phyloP scores from a whole-genome alignment of 805 yeast species.

The Ogataea trehalophila region DNA sequence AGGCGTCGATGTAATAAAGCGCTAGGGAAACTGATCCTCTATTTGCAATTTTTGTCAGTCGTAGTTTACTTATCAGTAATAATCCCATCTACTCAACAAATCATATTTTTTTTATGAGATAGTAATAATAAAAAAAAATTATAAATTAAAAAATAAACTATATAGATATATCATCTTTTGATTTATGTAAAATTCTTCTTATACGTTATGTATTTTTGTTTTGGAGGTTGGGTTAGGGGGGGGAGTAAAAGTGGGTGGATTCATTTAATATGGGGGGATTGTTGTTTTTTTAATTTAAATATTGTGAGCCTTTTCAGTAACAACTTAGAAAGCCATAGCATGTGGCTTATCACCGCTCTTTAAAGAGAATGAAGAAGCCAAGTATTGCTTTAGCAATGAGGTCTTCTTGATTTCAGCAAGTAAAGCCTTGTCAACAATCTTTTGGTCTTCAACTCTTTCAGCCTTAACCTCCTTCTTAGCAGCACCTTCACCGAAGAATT shows the following conservation, averaged over 20 bases:
- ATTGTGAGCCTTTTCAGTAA: not conserved
- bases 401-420: slow-evolving; percentile 94
- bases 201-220: too few relatives aligned
- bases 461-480: slow-evolving; percentile 86
- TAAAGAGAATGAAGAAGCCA: slow-evolving; percentile 91
- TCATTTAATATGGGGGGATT: not conserved
- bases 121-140: not conserved
- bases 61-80: too few relatives aligned
- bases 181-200: too few relatives aligned
- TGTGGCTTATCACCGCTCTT: slow-evolving; percentile 99
- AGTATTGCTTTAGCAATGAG: slow-evolving; percentile 94
- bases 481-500: slow-evolving; percentile 73
- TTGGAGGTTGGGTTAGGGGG: too few relatives aligned
- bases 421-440: slow-evolving; percentile 87
- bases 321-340: slow-evolving; percentile 84
- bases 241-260: too few relatives aligned
- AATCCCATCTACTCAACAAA: too few relatives aligned
- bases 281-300: not conserved
- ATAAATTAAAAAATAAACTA: not conserved
- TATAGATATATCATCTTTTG: not conserved
- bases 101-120: too few relatives aligned
- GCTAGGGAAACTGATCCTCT: not conserved
- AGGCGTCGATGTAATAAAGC: not conserved
- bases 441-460: slow-evolving; percentile 96
- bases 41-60: too few relatives aligned